Percentiles rank a stretch among this genome's conserved stretches.
Evolutionary conservation across 371 early-diverging fungal genomes (phyloP).

Genomic region (Batkoa obscura): DNA sequence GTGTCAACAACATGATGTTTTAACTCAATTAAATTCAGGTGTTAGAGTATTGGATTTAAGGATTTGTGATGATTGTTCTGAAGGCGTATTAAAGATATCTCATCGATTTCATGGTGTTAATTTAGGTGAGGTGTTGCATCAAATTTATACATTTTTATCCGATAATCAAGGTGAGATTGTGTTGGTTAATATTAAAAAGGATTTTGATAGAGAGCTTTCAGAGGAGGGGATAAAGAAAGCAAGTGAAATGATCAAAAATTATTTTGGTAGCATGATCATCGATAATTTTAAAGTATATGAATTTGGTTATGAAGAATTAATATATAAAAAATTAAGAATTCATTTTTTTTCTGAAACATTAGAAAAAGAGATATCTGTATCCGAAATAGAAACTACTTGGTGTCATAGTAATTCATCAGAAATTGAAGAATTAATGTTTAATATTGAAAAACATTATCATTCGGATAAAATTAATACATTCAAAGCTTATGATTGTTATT

Average conservation of each 20-base stretch:
- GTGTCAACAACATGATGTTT: constrained; percentile 2
- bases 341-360: background rate
- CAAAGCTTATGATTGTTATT: constrained; percentile 2
- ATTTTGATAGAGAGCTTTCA: constrained; percentile 6
- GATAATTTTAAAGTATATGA: background rate
- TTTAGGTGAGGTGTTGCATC: constrained; percentile 3
- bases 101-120: background rate
- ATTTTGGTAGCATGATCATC: background rate
- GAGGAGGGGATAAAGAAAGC: background rate
- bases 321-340: background rate
- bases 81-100: background rate
- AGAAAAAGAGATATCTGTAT: background rate
- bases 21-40: background rate
- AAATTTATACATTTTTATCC: background rate
- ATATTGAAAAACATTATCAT: background rate
- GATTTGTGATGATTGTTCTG: constrained; percentile 2
- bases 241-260: background rate
- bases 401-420: background rate
- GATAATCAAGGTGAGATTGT: constrained; percentile 4
- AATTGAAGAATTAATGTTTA: background rate
- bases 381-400: background rate
- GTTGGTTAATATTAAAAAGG: constrained; percentile 3
- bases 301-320: background rate
- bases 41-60: constrained; percentile 2
- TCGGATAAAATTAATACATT: background rate